Percentiles rank a stretch among this genome's conserved stretches.
These are phyloP conservation scores for Panicum miliaceum DNA, from an alignment of 176 grass and related monocot species.

Conservation along the genomic window DNA sequence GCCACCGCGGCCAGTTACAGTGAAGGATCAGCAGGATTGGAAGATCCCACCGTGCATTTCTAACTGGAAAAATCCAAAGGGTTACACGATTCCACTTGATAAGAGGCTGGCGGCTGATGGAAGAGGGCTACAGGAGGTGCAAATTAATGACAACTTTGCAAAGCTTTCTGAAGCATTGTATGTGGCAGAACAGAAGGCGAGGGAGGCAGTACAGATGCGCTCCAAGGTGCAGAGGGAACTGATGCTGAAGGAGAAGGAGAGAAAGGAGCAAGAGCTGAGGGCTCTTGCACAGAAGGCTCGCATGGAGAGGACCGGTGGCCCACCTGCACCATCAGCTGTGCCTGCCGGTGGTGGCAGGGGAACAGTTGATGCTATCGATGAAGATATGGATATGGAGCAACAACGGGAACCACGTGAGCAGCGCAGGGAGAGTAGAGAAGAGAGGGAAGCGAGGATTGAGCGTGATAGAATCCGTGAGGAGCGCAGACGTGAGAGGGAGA, in stretches of 20 bases:
- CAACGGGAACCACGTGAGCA: conserved; percentile 67
- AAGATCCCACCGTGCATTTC: conserved; percentile 99
- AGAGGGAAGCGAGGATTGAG: conserved; percentile 84
- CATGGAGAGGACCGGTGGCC: conserved; percentile 83
- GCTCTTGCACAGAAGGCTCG: conserved; percentile 91
- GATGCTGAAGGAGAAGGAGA: conserved; percentile 89
- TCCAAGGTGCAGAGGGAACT: conserved; percentile 96
- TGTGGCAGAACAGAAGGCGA: conserved; percentile 97
- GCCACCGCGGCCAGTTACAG: conserved; percentile 87
- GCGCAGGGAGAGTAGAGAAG: conserved; percentile 74
- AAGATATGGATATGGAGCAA: conserved; percentile 61
- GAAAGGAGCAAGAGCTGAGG: conserved; percentile 94
- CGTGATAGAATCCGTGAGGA: conserved; percentile 92
- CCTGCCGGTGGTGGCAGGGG: conserved; percentile 43
- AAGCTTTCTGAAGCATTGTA: conserved; percentile 92
- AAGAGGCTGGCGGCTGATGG: conserved; percentile 94
- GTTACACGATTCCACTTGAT: conserved; percentile 95
- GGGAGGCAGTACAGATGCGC: conserved; percentile 92
- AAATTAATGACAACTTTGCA: conserved; percentile 98
- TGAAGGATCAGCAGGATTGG: conserved; percentile 99
- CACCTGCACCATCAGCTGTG: conserved; percentile 54
- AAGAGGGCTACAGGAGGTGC: conserved; percentile 90
- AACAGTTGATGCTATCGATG: conserved; percentile 53
- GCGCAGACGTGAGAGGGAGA: conserved; percentile 82
- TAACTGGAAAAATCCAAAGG: conserved; percentile 99